phyloP scores from a whole-genome alignment of 1,284 basidiomycete species.

The Hymenochaete sp. region DNA sequence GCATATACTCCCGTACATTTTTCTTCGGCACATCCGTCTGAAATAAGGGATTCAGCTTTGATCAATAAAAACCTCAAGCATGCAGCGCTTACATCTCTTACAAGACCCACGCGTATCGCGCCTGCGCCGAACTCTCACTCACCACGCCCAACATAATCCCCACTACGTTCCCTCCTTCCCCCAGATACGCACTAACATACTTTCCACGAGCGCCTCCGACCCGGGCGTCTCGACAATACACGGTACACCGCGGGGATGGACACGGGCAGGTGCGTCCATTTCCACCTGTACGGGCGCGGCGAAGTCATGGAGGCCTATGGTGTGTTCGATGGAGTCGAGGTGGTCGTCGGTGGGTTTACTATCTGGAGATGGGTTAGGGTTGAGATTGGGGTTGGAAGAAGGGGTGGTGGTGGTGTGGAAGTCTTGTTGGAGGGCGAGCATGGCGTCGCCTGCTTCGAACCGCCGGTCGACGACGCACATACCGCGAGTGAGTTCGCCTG shows the following conservation, averaged over 20 bases:
- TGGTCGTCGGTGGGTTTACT: background rate
- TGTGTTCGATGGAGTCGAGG: background rate
- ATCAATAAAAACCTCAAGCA: too few species aligned
- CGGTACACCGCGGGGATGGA: conserved; percentile 33
- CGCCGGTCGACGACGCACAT: conserved; percentile 70
- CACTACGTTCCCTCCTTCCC: too few species aligned
- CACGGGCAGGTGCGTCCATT: conserved; percentile 21
- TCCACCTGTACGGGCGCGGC: conserved; percentile 47
- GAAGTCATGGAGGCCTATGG: conserved; percentile 33
- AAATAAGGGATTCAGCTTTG: too few species aligned
- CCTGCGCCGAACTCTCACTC: background rate
- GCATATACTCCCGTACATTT: too few species aligned
- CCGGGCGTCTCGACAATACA: conserved; percentile 55
- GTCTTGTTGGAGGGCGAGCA: too few species aligned
- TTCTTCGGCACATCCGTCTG: too few species aligned
- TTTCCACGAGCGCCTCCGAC: conserved; percentile 34
- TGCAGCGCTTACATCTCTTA: too few species aligned
- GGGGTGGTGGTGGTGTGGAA: background rate
- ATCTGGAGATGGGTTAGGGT: background rate
- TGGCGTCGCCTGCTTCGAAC: conserved; percentile 39
- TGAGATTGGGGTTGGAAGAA: background rate
- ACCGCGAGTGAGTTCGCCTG: conserved; percentile 54
- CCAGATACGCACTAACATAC: conserved; percentile 52
- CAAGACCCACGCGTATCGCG: too few species aligned
- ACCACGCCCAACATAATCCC: background rate